A percentile compares a stretch with the other conserved stretches of the same genome.
These are phyloP conservation scores for Fragaria ananassa DNA, from an alignment of 306 rosid genomes.

Conservation along the genomic window DNA sequence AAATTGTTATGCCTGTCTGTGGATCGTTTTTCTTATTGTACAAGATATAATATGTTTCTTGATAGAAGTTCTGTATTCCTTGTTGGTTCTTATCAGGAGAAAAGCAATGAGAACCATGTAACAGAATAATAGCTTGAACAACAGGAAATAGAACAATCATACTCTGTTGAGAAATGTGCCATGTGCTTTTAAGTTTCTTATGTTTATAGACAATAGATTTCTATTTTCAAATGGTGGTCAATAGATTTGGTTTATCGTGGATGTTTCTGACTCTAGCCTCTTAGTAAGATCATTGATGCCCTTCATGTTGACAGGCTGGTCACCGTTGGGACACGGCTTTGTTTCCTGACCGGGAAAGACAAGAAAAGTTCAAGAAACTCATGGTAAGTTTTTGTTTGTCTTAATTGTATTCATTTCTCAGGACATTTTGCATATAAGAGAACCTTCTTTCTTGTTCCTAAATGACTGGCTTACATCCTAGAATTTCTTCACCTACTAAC, in stretches of 20 bases:
- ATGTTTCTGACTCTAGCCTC: background rate
- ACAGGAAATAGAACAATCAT: background rate
- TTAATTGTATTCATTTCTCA: background rate
- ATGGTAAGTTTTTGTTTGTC: constrained; percentile 59
- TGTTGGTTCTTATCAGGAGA: background rate
- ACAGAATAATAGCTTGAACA: background rate
- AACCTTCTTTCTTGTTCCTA: constrained; percentile 29
- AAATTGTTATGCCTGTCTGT: background rate
- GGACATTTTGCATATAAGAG: constrained; percentile 14
- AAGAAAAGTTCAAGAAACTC: constrained; percentile 97
- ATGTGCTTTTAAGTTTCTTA: background rate
- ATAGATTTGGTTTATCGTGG: background rate
- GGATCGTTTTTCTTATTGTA: background rate
- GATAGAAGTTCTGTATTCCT: background rate
- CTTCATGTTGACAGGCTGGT: constrained; percentile 53
- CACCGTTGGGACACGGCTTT: constrained; percentile 76
- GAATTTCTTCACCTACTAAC: constrained; percentile 75
- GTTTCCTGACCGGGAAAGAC: constrained; percentile 82
- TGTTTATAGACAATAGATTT: background rate
- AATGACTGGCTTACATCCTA: constrained; percentile 39
- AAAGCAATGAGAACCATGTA: background rate
- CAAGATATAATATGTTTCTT: background rate
- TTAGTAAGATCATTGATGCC: constrained; percentile 6
- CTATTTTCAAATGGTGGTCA: background rate
- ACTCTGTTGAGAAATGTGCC: background rate